phyloP scores from a whole-genome alignment of 148 eudicot genomes.

The Chenopodium quinoa region DNA sequence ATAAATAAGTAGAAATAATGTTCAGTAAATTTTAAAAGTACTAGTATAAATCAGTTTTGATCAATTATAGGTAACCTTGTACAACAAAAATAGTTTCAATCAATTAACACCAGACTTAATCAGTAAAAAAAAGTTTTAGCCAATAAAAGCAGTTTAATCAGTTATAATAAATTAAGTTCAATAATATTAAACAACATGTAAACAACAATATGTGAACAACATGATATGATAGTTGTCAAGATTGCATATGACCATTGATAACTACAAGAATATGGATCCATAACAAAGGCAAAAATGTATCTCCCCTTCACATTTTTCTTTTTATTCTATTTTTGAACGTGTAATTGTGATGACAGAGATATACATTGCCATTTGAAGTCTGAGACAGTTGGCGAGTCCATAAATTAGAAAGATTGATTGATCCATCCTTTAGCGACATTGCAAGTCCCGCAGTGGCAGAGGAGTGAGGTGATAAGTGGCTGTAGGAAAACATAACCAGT shows the following conservation, averaged over 20 bases:
- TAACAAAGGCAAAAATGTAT: background rate
- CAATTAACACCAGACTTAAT: too few species aligned
- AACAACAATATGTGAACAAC: background rate
- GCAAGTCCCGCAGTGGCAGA: constrained; percentile 77
- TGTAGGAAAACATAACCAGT: constrained; percentile 32
- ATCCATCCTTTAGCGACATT: constrained; percentile 77
- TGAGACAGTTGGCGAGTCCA: constrained; percentile 93
- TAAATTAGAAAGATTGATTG: constrained; percentile 76
- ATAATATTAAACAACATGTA: background rate
- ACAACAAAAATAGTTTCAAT: too few species aligned
- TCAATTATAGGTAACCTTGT: too few species aligned
- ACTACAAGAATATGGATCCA: background rate
- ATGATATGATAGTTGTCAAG: background rate
- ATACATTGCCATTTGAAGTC: constrained; percentile 72
- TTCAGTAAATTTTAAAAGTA: too few species aligned
- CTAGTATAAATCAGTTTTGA: too few species aligned
- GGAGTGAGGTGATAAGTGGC: constrained; percentile 74
- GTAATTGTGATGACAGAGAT: constrained; percentile 2
- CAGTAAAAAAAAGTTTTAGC: too few species aligned
- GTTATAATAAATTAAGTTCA: too few species aligned
- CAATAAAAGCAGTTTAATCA: too few species aligned
- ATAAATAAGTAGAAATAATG: too few species aligned
- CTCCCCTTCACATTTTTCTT: background rate
- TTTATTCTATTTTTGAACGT: background rate
- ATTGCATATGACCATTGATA: background rate